Base-by-base conservation (phyloP, 495 filamentous ascomycete species). In the Penicillium desertorum region DNA sequence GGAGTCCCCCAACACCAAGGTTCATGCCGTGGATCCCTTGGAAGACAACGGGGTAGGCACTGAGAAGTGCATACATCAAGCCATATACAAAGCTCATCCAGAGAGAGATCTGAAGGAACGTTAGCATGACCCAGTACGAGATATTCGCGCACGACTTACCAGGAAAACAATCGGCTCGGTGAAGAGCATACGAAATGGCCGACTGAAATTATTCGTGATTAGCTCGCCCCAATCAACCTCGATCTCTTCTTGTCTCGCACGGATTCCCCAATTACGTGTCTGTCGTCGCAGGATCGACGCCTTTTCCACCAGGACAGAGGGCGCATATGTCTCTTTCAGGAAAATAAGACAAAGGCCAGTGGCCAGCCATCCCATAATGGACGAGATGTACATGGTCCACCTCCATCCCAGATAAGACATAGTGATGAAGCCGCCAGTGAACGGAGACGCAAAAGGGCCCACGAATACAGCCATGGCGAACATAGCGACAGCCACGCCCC, bases 401-500 rank as follows among this genome's bases (percentile, higher is more conserved):
- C 77, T 64, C 78, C 77, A 80, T 8, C 74, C 72, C 20, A 80
- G 67, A 29, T 73, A 75, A 2, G 71, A 75, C 58, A 65, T 70
- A 1, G 67, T 69, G 36, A 78, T 74, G 44, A 76, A 77, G 10
- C 81, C 81, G 1, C 78, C 75, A 6, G 71, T 61, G 16, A 83
- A 76, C 0, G 81, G 79, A 1, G 71, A 81, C 8, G 69, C 71
- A 43, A 73, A 74, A 0, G 81, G 81, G 0, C 81, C 78, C 3
- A 76, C 66, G 44, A 81, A 81, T 2, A 82, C 80, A 2, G 73
- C 71, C 51, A 73, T 71, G 3, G 79, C 74, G 51, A 83, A 85
- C 34, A 84, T 71, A 3, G 77, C 65, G 4, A 85, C 71, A 0
- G 82, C 79, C 0, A 77, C 62, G 5, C 80, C 75, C 5, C 81